Evolutionary conservation across 441 rosid genomes (phyloP).

Genomic region (Aquilaria agallochum): DNA sequence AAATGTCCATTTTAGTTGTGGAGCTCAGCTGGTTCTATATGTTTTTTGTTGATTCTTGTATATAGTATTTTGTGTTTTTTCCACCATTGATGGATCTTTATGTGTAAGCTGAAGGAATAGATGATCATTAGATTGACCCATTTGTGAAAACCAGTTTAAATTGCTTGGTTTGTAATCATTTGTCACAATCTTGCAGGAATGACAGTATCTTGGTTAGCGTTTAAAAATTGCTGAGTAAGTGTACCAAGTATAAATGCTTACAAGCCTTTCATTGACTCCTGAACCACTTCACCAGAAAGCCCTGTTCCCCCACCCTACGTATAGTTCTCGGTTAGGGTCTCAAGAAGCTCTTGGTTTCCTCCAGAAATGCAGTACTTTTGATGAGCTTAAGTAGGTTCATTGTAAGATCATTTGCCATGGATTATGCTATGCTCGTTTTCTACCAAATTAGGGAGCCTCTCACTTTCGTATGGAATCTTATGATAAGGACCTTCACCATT

Average conservation of each 20-base stretch:
- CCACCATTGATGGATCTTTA: no score
- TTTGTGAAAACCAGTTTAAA: no score
- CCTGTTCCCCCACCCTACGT: slow-evolving; percentile 6
- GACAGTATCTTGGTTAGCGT: neutral
- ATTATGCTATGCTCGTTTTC: slow-evolving; percentile 52
- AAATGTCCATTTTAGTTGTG: no score
- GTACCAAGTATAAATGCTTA: slow-evolving; percentile 17
- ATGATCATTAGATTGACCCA: no score
- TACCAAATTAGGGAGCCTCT: slow-evolving; percentile 36
- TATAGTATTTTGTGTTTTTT: no score
- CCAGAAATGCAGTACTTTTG: slow-evolving; percentile 38
- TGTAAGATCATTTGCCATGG: slow-evolving; percentile 44
- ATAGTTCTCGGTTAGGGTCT: slow-evolving; percentile 28
- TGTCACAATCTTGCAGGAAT: neutral
- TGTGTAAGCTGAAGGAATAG: no score
- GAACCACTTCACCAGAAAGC: slow-evolving; percentile 13
- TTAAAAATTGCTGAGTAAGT: no score
- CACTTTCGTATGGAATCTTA: slow-evolving; percentile 29
- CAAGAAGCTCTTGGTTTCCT: slow-evolving; percentile 40
- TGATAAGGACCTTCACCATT: slow-evolving; percentile 27
- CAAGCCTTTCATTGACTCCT: slow-evolving; percentile 23
- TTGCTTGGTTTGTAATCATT: neutral
- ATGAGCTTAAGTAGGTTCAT: slow-evolving; percentile 55
- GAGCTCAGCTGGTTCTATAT: no score
- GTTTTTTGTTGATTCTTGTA: no score